Evolutionary conservation across 176 grass and related monocot genomes (phyloP), one percentile per base, ranked within the genome.

Genomic region (Ampelocalamus luodianensis): DNA sequence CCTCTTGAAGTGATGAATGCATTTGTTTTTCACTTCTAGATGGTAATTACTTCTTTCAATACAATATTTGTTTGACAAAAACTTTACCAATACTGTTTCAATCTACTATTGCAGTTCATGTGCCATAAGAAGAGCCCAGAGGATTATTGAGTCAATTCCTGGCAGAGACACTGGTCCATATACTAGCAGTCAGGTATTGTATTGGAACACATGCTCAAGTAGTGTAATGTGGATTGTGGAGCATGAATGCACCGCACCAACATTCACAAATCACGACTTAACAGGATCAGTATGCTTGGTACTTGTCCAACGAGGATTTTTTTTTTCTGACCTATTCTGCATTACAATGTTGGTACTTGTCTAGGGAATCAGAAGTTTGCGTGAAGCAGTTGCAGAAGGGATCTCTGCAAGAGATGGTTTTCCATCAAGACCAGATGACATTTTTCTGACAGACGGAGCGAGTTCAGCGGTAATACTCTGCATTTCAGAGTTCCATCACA

Each of bases 381-480:
- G 92, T 34, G 87, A 94, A 79, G 82, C 85, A 12, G 83, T 97
- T 58, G 94, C 94, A 49, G 39, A 59, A 10, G 94, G 92, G 15
- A 94, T 94, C 17, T 23, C 90, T 63, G 72, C 36, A 40, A 90
- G 92, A 85, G 94, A 97, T 73, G 83, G 90, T 84, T 93, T 84
- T 85, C 90, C 87, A 68, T 85, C 92, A 9, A 88, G 54, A 39
- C 34, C 80, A 24, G 80, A 92, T 1, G 85, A 94, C 22, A 92
- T 97, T 64, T 97, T 97, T 60, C 77, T 94, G 67, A 97, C 92
- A 17, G 91, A 94, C 17, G 94, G 94, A 85, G 89, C 83, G 17
- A 92, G 83, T 74, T 68, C 88, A 56, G 94, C 90, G 2, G 92
- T 97, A 93, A 66, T 63, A 64, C 24, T 79, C 42, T 83, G 40